A percentile compares a stretch with the other conserved stretches of the same genome.
Evolutionary conservation across 768 basidiomycete species (phyloP).

Genomic region (Fistulinella prunicolor): DNA sequence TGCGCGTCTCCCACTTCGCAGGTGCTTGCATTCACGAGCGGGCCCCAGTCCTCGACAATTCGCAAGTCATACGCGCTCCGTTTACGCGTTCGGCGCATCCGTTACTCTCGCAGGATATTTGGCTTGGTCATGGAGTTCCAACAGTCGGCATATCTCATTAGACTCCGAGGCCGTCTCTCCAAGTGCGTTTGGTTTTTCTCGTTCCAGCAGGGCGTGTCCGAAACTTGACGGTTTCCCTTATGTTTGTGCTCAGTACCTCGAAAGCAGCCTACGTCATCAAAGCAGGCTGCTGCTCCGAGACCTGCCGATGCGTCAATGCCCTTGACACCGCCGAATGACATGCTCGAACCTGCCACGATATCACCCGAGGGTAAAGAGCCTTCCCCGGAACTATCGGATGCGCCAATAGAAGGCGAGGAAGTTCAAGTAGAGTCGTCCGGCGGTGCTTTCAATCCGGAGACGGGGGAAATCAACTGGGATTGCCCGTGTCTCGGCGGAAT

Average conservation of each 20-base stretch:
- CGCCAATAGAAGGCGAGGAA: conserved; percentile 19
- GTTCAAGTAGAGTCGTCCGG: conserved; percentile 30
- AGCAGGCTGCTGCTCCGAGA: conserved; percentile 2
- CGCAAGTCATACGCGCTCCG: conserved; percentile 26
- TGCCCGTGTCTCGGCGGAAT: conserved; percentile 98
- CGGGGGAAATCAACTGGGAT: conserved; percentile 99
- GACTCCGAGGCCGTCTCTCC: conserved; percentile 37
- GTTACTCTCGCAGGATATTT: conserved; percentile 44
- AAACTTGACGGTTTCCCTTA: not conserved
- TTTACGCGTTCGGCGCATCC: conserved; percentile 43
- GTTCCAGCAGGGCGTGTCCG: not conserved
- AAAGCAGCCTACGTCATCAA: conserved; percentile 9
- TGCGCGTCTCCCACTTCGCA: conserved; percentile 50
- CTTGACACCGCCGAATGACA: conserved; percentile 9
- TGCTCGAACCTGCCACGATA: conserved; percentile 14
- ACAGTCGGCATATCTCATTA: conserved; percentile 43
- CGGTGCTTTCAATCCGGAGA: conserved; percentile 89
- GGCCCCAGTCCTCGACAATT: conserved; percentile 19
- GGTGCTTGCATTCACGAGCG: conserved; percentile 48
- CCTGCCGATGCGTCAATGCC: conserved; percentile 21
- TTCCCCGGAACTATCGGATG: conserved; percentile 7
- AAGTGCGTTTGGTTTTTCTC: conserved; percentile 18
- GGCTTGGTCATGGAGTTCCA: conserved; percentile 45
- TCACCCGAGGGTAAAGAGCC: conserved; percentile 5
- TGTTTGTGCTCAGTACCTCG: conserved; percentile 14